These are phyloP conservation scores for Rhodotorula sp. DNA, from an alignment of 1,284 basidiomycete genomes.

Conservation along the genomic window DNA sequence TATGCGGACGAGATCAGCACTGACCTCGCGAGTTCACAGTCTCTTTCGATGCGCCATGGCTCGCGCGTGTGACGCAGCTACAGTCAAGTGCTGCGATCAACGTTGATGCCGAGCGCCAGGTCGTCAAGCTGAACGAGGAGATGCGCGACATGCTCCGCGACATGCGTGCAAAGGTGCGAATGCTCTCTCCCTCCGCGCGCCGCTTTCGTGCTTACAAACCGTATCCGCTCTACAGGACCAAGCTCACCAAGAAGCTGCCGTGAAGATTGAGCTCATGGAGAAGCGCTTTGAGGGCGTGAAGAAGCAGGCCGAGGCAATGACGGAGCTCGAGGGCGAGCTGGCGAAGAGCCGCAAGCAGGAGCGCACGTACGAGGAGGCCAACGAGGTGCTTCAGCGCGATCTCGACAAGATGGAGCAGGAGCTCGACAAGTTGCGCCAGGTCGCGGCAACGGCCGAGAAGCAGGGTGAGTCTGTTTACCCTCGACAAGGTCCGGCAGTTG, in stretches of 20 bases:
- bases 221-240: constrained; percentile 66
- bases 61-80: constrained; percentile 80
- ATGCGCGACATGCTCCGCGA: constrained; percentile 80
- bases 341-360: constrained; percentile 81
- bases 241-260: constrained; percentile 78
- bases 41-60: constrained; percentile 79
- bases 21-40: constrained; percentile 56
- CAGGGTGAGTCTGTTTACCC: constrained; percentile 18
- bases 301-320: constrained; percentile 75
- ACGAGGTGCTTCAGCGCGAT: constrained; percentile 88
- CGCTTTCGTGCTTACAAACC: no score
- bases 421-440: constrained; percentile 74
- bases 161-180: constrained; percentile 61
- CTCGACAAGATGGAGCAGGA: constrained; percentile 83
- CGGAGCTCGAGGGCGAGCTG: constrained; percentile 77
- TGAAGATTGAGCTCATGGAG: constrained; percentile 94
- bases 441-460: constrained; percentile 50
- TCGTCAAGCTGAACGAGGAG: constrained; percentile 81
- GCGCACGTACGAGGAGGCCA: constrained; percentile 83
- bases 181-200: background rate
- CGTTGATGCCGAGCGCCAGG: constrained; percentile 85
- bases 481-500: constrained; percentile 48
- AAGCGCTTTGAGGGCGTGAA: constrained; percentile 85
- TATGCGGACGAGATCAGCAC: background rate
- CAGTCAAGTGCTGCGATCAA: constrained; percentile 80